Evolutionary conservation across 371 early-diverging fungal genomes (phyloP).

Genomic region (Chytridium lagenaria): DNA sequence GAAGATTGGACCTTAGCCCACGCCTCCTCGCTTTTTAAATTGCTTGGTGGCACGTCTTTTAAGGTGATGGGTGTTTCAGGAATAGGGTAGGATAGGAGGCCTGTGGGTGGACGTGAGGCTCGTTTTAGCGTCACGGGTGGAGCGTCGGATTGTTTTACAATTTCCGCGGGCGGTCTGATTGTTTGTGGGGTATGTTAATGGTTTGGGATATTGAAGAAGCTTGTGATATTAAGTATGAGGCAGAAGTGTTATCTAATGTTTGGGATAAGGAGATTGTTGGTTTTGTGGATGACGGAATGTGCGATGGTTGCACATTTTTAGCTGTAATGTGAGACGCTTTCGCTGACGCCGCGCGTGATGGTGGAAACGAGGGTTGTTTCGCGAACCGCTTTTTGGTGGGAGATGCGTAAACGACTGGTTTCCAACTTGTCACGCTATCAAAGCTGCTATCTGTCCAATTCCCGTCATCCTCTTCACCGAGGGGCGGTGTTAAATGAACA

Average conservation of each 20-base stretch:
- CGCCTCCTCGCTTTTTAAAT: constrained; percentile 11
- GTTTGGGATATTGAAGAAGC: background rate
- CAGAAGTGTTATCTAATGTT: background rate
- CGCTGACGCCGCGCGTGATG: background rate
- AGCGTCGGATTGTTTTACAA: background rate
- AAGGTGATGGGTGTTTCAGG: constrained; percentile 21
- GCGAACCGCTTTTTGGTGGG: background rate
- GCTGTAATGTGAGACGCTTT: too few relatives aligned
- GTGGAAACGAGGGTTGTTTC: background rate
- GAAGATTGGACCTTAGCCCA: background rate
- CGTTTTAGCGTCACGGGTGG: background rate
- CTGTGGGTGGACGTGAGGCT: constrained; percentile 17
- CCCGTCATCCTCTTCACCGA: background rate
- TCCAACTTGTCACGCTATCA: background rate
- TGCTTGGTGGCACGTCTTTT: background rate
- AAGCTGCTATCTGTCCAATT: constrained; percentile 6
- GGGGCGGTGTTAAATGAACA: background rate
- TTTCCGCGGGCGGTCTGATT: too few relatives aligned
- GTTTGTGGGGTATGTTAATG: background rate
- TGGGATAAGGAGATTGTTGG: background rate
- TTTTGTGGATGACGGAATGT: background rate
- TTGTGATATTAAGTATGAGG: background rate
- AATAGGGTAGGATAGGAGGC: constrained; percentile 35
- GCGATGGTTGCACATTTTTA: background rate
- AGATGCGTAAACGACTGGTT: background rate